Evolutionary conservation across 2,329 filamentous ascomycete species (phyloP), one percentile per base, ranked within the genome.

Genomic region (Trichoderma harzianum): DNA sequence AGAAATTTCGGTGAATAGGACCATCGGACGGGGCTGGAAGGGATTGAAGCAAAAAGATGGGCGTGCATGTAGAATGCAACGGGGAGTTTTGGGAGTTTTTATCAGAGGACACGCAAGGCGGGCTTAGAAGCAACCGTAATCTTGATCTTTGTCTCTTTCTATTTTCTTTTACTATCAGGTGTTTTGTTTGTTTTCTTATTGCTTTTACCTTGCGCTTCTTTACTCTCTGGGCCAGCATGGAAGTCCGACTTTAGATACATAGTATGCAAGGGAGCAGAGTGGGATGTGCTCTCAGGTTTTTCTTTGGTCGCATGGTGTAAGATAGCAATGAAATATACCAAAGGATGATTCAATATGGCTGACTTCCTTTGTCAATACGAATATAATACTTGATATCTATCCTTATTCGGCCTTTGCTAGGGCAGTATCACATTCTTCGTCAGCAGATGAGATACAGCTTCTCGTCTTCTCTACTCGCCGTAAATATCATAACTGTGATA

Each of bases 51-150:
- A 51, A 51, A 61, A 47, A 61, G 24, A 30, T 26, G 26, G 66
- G 39, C 36, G 57, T 60, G 55, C 53, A 51, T 51, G 14, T n/a
- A 34, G 36, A 47, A 61, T 57, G 66, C 66, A 32, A 30, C 36
- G 30, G n/a, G 53, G 66, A 57, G 51, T 58, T 68, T 47, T 69
- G 66, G 66, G 55, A 61, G 66, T 69, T 61, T 43, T 43, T 60
- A 47, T 34, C n/a, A 60, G 26, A 43, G 36, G 65, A 32, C 30
- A 34, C 43, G 10, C 30, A 26, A 36, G 14, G 63, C 28, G 53
- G 24, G 65, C 51, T 30, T 34, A 69, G 36, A 57, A 39, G 64
- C 47, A 24, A 16, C 26, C 16, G 21, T n/a, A 11, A 24, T 67
- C 43, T 53, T 53, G 5, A 26, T 43, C 30, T 43, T 58, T 3